Conservation (phyloP, 257 asterid genomes). For the Solanum chmielewskii region DNA sequence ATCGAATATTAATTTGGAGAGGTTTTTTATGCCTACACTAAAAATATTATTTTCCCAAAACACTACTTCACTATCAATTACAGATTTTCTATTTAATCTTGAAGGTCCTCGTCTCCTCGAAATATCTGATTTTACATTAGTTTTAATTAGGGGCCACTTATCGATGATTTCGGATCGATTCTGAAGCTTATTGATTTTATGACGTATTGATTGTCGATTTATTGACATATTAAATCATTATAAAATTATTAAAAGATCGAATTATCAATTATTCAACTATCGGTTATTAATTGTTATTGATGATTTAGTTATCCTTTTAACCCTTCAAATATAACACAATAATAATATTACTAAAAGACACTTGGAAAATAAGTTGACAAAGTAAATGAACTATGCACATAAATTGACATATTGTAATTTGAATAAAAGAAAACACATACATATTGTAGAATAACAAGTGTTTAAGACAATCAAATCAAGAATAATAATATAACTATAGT, state of each 20-base stretch:
- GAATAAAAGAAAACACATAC: too few relatives aligned
- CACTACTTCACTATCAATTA: background rate
- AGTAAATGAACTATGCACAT: too few relatives aligned
- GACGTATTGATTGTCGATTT: too few relatives aligned
- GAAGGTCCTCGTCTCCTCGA: background rate
- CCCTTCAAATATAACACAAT: background rate
- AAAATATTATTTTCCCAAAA: background rate
- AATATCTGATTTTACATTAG: background rate
- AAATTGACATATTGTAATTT: too few relatives aligned
- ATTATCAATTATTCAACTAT: too few relatives aligned
- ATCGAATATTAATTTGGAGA: background rate
- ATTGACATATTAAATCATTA: too few relatives aligned
- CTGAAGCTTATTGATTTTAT: background rate
- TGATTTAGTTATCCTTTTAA: background rate
- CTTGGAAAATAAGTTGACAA: background rate
- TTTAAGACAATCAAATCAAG: background rate
- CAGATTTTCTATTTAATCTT: background rate
- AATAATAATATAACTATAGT: too few relatives aligned
- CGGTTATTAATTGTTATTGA: background rate
- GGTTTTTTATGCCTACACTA: background rate
- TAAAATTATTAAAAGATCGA: too few relatives aligned
- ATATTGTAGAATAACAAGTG: background rate
- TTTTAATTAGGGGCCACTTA: background rate
- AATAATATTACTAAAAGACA: too few relatives aligned
- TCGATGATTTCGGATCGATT: background rate